Evolutionary conservation across 768 basidiomycete genomes (phyloP).

Genomic region (Mycena vitilis): DNA sequence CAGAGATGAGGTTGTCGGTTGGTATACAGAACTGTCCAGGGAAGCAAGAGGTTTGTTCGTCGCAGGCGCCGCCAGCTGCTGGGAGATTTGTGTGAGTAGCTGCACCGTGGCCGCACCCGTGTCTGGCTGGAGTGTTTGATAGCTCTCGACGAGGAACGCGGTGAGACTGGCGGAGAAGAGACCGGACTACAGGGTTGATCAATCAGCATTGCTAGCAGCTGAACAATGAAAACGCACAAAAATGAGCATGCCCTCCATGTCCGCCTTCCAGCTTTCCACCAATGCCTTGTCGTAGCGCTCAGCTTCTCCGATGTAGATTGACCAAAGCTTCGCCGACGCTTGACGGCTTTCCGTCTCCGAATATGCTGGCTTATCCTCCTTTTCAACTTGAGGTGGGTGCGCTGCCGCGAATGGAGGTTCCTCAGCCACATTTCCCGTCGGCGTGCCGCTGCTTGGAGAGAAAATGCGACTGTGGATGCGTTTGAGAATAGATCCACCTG

Average conservation of each 20-base stretch:
- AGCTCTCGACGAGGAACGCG: constrained; percentile 12
- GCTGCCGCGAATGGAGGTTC: too few species aligned
- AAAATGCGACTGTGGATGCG: too few species aligned
- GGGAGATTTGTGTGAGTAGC: neutral
- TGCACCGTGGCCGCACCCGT: neutral
- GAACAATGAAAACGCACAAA: neutral
- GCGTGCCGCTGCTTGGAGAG: too few species aligned
- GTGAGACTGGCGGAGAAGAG: constrained; percentile 12
- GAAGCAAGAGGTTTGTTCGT: neutral
- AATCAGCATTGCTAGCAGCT: neutral
- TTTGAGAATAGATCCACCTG: too few species aligned
- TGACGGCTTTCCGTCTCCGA: neutral
- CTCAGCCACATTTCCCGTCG: too few species aligned
- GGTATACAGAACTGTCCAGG: neutral
- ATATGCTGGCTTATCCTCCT: neutral
- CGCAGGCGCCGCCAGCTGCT: neutral
- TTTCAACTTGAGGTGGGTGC: neutral
- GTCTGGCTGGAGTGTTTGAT: constrained; percentile 2
- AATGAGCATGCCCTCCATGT: constrained; percentile 10
- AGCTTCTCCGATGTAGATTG: constrained; percentile 1
- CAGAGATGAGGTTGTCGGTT: neutral
- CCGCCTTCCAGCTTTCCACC: constrained; percentile 15
- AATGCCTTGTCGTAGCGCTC: constrained; percentile 1
- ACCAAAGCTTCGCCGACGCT: constrained; percentile 8
- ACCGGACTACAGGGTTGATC: neutral